phyloP scores from a whole-genome alignment of 306 rosid species.

The Begonia loranthoides region DNA sequence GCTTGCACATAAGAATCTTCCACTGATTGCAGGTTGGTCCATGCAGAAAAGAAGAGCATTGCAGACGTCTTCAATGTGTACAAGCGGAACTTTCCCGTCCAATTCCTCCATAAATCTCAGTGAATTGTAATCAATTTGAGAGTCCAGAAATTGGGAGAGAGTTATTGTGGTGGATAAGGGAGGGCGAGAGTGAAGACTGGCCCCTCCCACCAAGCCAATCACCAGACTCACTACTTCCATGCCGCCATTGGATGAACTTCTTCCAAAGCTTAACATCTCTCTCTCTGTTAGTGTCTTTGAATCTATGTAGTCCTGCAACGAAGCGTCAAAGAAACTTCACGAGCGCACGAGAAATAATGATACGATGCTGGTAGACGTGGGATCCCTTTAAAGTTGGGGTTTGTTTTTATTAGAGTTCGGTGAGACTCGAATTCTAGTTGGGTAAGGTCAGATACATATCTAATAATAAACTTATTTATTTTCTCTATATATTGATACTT shows the following conservation, averaged over 20 bases:
- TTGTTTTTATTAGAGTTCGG: no score
- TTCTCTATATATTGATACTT: no score
- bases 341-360: no score
- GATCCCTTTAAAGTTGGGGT: no score
- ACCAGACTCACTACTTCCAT: conserved; percentile 22
- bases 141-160: conserved; percentile 15
- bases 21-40: conserved; percentile 16
- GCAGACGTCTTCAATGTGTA: conserved; percentile 23
- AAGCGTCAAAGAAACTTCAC: background rate
- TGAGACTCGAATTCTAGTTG: no score
- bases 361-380: no score
- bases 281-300: conserved; percentile 22
- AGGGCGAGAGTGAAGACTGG: background rate
- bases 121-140: background rate
- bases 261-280: conserved; percentile 13
- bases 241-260: conserved; percentile 1
- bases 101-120: conserved; percentile 17
- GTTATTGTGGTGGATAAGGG: background rate
- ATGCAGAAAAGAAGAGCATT: conserved; percentile 27
- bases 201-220: conserved; percentile 24
- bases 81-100: conserved; percentile 18
- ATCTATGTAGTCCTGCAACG: conserved; percentile 12
- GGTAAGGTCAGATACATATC: no score
- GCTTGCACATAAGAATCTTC: conserved; percentile 26
- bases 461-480: no score